Percentiles rank a stretch among this genome's conserved stretches.
Conservation (phyloP, 2,329 filamentous ascomycete genomes). For the Xylariaceae sp. region DNA sequence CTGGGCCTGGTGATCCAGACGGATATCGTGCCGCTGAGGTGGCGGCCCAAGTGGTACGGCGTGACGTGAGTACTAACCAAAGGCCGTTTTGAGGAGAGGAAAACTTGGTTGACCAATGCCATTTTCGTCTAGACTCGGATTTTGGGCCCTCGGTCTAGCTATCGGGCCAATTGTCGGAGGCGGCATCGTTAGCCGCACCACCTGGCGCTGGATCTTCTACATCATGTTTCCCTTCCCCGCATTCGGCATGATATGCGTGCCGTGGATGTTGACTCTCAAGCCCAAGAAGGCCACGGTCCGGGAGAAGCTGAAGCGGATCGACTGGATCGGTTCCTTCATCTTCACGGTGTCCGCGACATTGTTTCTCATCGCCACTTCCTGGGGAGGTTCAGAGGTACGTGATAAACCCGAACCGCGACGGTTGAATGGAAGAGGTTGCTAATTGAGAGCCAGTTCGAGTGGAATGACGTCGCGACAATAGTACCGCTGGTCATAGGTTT, state of each 20-base stretch:
- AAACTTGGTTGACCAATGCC: neutral
- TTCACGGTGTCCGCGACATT: conserved; percentile 39
- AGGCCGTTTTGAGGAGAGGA: no score
- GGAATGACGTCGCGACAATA: conserved; percentile 12
- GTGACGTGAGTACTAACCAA: conserved; percentile 27
- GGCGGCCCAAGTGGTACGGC: conserved; percentile 38
- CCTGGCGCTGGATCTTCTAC: conserved; percentile 30
- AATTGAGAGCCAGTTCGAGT: conserved; percentile 10
- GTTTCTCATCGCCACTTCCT: conserved; percentile 43
- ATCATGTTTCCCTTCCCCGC: conserved; percentile 41
- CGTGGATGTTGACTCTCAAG: conserved; percentile 38
- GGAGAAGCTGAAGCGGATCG: conserved; percentile 36
- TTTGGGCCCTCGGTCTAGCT: conserved; percentile 17
- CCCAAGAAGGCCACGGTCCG: conserved; percentile 28
- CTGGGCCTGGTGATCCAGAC: conserved; percentile 37
- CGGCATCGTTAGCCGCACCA: conserved; percentile 12
- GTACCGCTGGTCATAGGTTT: conserved; percentile 17
- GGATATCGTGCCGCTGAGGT: conserved; percentile 38
- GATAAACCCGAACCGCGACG: no score
- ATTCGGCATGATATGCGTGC: conserved; percentile 34
- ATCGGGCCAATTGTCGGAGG: conserved; percentile 17
- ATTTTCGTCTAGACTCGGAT: conserved; percentile 6
- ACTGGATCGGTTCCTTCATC: conserved; percentile 41
- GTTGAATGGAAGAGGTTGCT: no score
- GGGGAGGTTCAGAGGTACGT: conserved; percentile 35